Base-by-base conservation (phyloP, 345 rosid species). In the Noccaea bulbosa region DNA sequence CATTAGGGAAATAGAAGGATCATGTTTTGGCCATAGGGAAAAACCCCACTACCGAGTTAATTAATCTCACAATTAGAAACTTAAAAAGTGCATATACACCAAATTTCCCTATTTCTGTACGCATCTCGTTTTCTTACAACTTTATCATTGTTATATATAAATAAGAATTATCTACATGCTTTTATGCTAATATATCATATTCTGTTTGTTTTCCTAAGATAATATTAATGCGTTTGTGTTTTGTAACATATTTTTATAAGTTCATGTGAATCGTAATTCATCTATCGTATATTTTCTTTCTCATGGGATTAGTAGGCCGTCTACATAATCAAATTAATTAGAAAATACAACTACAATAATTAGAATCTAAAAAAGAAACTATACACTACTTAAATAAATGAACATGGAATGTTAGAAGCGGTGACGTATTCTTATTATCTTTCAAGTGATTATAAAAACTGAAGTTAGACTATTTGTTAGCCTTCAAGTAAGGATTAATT, bases 381-480 rank as follows among this genome's bases (percentile, higher is more conserved):
- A 10, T 15, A 61, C 12, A 62, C 34, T 24, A 62, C 34, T 24
- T 60, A 38, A 59, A 65, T 4, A 57, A 49, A 40, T 34, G 45
- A 57, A 30, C 17, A 32, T 39, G 62, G 67, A 74, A 59, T 74
- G 56, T 60, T 51, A 59, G 68, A 69, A 68, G 34, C 11, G 67
- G 54, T 59, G 62, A 24, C 49, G 60, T 74, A 37, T 50, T 38
- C 62, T 2, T 38, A 74, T 33, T 20, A 50, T 66, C 52, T 58
- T 58, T 74, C 34, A 59, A 50, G 51, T 34, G 62, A 74, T 43
- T 60, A 27, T 20, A 67, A 73, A 51, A 46, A 66, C 67, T 58
- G 37, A 59, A 74, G 38, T 35, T 43, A 30, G 51, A 72, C 11
- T 15, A 27, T 47, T 46, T 37, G 17, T 38, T 46, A 64, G 49